Evolutionary conservation across 2,329 filamentous ascomycete species (phyloP), one percentile per base, ranked within the genome.

Genomic region (Cryphonectria naterciae): DNA sequence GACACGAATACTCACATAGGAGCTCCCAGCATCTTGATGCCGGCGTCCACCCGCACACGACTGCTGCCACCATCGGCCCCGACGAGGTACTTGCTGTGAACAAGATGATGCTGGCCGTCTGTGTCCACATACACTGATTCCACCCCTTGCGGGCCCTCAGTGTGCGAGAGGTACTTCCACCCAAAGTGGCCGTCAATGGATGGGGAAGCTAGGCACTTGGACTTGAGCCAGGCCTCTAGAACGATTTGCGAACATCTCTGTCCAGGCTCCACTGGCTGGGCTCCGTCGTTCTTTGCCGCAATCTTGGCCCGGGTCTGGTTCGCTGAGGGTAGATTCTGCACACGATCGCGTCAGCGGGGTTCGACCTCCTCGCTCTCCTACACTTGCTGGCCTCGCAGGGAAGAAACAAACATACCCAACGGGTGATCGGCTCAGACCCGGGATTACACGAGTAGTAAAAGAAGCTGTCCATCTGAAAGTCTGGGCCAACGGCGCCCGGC

Each of bases 11-110:
- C 64, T 66, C 64, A 66, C 64, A 54, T 66, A 4, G 64, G 64
- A 19, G 64, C 64, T 4, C 64, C 64, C 25, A 66, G 43, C 64
- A 66, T 66, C 43, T 54, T 54, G 25, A 88, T 84, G 17, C 79
- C 78, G 49, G 85, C 80, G 2, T 81, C 77, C 43, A 80, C 77
- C 15, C 86, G 80, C 1, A 88, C 85, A 71, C 83, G 82, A 10
- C 83, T 85, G 66, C 80, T 80, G 0, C 85, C 85, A 8, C 86
- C 86, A 76, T 88, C 86, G 43, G 83, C 83, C 4, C 86, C 86
- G 52, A 88, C 75, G 11, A 88, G 75, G 73, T 85, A 87, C 70
- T 54, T 66, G 64, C 64, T 66, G 28, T 25, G 64, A 37, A 66
- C 64, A 66, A 66, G 43, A 52, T 56, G 64, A 43, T 66, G 19